Evolutionary conservation across 805 yeast species (phyloP).

Genomic region (Ogataea pini): DNA sequence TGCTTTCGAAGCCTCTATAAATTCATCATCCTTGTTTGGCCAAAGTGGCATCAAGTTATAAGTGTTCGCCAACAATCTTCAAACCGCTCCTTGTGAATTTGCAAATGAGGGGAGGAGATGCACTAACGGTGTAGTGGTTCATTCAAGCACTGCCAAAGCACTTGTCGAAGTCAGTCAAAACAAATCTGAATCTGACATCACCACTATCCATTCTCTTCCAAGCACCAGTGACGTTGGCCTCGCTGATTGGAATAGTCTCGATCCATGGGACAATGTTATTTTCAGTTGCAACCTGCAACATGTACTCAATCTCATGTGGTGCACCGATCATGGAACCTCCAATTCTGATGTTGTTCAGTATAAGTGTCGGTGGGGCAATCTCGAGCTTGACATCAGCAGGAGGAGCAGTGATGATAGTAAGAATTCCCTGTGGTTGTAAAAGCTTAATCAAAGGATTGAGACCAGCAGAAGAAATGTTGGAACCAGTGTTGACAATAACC

Average conservation of each 20-base stretch:
- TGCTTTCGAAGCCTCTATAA: no score
- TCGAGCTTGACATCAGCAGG: constrained; percentile 33
- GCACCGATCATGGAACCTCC: constrained; percentile 65
- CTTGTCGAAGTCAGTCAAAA: constrained; percentile 56
- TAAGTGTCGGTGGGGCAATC: constrained; percentile 26
- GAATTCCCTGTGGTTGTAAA: constrained; percentile 60
- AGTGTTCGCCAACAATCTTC: no score
- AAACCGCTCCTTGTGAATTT: no score
- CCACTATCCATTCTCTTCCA: constrained; percentile 54
- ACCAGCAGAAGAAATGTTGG: constrained; percentile 7
- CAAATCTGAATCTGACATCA: constrained; percentile 65
- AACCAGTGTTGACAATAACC: constrained; percentile 39
- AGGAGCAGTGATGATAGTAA: constrained; percentile 48
- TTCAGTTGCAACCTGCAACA: constrained; percentile 64
- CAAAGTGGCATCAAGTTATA: no score
- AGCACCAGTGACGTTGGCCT: constrained; percentile 53
- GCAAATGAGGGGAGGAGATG: no score
- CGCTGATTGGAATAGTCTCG: constrained; percentile 57
- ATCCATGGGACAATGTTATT: constrained; percentile 62
- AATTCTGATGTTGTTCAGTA: constrained; percentile 47
- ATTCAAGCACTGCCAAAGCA: constrained; percentile 3
- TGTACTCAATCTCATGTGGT: constrained; percentile 62
- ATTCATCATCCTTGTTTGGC: no score
- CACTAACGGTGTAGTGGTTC: no score
- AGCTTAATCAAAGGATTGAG: constrained; percentile 49